Evolutionary conservation across 805 yeast genomes (phyloP), one percentile per base, ranked within the genome.

Genomic region (Wickerhamiella domercqiae): DNA sequence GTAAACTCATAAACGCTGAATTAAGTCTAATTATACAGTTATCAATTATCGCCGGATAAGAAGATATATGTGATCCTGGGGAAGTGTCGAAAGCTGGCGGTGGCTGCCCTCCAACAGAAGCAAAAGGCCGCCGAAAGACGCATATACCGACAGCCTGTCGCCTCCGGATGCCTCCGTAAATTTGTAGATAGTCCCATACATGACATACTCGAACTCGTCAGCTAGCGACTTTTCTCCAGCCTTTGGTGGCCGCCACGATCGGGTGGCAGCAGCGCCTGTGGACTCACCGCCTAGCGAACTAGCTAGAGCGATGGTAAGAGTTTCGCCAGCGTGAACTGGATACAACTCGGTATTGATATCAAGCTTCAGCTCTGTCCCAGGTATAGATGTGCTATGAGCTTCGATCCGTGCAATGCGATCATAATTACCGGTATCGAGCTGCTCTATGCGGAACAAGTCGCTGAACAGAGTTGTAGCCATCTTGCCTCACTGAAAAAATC

Each of bases 171-270:
- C 72, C 62, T 90, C 98, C 57, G 87, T 95, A 55, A 90, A 90
- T 59, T 87, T 86, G 67, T 90, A 90, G 33, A 90, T 93, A 5
- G 94, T 84, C 38, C 98, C 98, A 57, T 86, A 75, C 97, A 90
- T 87, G 47, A 90, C 97, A 52, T 90, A 90, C 59, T 87, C 97
- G 63, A 84, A 87, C 55, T 90, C 97, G 57, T 87, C 96, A 47
- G 95, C 94, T 51, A 87, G 67, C 4, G 93, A 71, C 53, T 78
- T 71, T 48, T 84, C 94, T 41, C 77, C 80, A 9, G 79, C 70
- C 59, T 71, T 79, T 32, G 94, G 93, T 6, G 81, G 83, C 56
- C 84, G 70, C 86, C 87, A 78, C 19, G 79, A 71, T 15, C 78
- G 77, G 47, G 73, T 66, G 11, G 64, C 49, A 26, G 70, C 70